Evolutionary conservation across 495 filamentous ascomycete genomes (phyloP), one percentile per base, ranked within the genome.

Genomic region (Penicillium coprophilum): DNA sequence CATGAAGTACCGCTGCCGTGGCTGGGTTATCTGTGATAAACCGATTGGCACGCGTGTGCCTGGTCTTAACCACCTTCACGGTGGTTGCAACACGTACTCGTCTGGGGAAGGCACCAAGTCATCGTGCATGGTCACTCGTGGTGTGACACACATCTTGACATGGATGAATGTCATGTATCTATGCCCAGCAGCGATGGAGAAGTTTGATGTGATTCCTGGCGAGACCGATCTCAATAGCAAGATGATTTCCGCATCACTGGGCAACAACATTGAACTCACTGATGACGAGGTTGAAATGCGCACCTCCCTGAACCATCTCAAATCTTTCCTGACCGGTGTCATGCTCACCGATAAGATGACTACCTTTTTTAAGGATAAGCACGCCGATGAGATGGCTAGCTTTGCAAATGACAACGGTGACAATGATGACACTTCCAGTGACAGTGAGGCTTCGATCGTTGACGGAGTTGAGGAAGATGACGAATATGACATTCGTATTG

Each of bases 1-100:
- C 28, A 8, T 77, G 4, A 64, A 64, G 31, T 67, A 86, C 71
- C 83, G 84, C 23, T 79, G 76, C 39, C 82, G 86, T 23, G 84
- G 77, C 6, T 91, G 87, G 60, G 57, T 81, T n/a, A 65, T 80
- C 20, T 81, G 80, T n/a, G 10, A 68, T 0, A 65, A 79, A 12
- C 75, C 76, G 0, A 53, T 77, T 2, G 85, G 79, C 27, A 70
- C 68, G 5, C 77, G 73, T 6, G 63, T 87, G 23, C 66, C 77
- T 9, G 79, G 79, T 7, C 63, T 64, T 28, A 50, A 59, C 4
- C 46, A 64, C 6, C 49, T 63, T 0, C 60, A 71, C 39, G 76
- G 77, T 4, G 76, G 77, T 4, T 80, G 78, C 55, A 82, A 82
- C 43, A 76, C 71, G 60, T 80, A 77, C 53, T 71, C 79, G 0